These are phyloP conservation scores for Lizonia empirigonia DNA, from an alignment of 2,329 filamentous ascomycete genomes.

Conservation along the genomic window DNA sequence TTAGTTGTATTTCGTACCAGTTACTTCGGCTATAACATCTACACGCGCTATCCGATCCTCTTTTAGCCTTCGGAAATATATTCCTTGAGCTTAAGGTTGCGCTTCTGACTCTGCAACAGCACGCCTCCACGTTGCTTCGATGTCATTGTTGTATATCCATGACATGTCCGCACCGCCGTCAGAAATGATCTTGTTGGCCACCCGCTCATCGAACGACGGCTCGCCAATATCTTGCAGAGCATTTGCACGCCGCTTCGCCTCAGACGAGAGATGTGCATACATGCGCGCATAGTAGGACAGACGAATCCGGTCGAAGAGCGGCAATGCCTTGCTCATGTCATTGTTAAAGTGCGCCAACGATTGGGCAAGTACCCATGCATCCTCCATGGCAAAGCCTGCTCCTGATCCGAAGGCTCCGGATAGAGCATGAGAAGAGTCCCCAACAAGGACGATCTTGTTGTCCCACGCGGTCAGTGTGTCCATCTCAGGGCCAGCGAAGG, in stretches of 20 bases:
- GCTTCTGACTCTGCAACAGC: background rate
- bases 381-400: constrained; percentile 54
- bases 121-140: constrained; percentile 45
- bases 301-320: constrained; percentile 49
- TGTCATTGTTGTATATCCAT: constrained; percentile 54
- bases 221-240: constrained; percentile 21
- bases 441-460: constrained; percentile 56
- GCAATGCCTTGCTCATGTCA: constrained; percentile 35
- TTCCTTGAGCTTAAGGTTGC: background rate
- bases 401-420: constrained; percentile 56
- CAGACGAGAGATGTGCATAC: constrained; percentile 43
- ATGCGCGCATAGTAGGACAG: constrained; percentile 52
- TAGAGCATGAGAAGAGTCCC: constrained; percentile 62
- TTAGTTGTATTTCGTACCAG: constrained; percentile 6
- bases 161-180: constrained; percentile 45
- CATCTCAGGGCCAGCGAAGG: constrained; percentile 56
- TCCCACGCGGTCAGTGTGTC: constrained; percentile 50
- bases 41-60: constrained; percentile 13
- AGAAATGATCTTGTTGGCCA: constrained; percentile 38
- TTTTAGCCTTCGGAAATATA: background rate
- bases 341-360: constrained; percentile 30
- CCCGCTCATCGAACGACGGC: constrained; percentile 31
- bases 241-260: constrained; percentile 13
- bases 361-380: constrained; percentile 53
- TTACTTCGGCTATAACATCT: constrained; percentile 1